These are phyloP conservation scores for Aspergillus latus DNA, from an alignment of 2,329 filamentous ascomycete genomes.

Conservation along the genomic window DNA sequence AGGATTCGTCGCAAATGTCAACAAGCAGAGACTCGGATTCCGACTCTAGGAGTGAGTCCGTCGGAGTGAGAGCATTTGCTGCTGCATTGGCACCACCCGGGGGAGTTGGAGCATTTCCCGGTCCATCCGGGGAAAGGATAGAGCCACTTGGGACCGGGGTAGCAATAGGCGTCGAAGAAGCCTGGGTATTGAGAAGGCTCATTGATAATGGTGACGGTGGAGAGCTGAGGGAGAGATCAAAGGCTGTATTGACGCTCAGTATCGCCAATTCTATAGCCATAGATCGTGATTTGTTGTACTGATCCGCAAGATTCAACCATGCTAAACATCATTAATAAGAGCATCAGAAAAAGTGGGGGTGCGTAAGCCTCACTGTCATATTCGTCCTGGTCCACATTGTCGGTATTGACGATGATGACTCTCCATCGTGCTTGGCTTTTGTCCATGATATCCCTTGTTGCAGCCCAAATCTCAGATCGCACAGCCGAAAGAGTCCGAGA, in stretches of 20 bases:
- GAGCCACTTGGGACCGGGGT: slow-evolving; percentile 39
- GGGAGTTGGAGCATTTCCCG: slow-evolving; percentile 41
- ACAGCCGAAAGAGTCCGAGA: slow-evolving; percentile 48
- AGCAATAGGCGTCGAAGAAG: slow-evolving; percentile 39
- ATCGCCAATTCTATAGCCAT: slow-evolving; percentile 39
- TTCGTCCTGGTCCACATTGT: slow-evolving; percentile 53
- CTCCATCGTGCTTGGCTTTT: slow-evolving; percentile 55
- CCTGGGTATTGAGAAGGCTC: slow-evolving; percentile 33
- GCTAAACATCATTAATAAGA: slow-evolving; percentile 30
- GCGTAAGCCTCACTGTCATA: slow-evolving; percentile 43
- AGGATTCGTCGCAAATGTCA: slow-evolving; percentile 61
- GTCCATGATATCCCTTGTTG: slow-evolving; percentile 56
- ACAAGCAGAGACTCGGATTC: slow-evolving; percentile 59
- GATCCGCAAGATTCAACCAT: slow-evolving; percentile 39
- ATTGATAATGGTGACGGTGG: slow-evolving; percentile 34
- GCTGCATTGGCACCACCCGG: slow-evolving; percentile 31
- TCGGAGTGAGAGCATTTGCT: slow-evolving; percentile 39
- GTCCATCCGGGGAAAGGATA: slow-evolving; percentile 44
- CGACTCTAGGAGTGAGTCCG: slow-evolving; percentile 39
- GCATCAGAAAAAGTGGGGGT: background rate
- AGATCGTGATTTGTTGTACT: slow-evolving; percentile 38
- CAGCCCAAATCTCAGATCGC: slow-evolving; percentile 58
- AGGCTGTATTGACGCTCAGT: slow-evolving; percentile 34
- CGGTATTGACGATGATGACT: slow-evolving; percentile 55
- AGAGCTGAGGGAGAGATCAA: slow-evolving; percentile 38